Conservation (phyloP, 2,329 filamentous ascomycete species). For the Anthostomella pinea region DNA sequence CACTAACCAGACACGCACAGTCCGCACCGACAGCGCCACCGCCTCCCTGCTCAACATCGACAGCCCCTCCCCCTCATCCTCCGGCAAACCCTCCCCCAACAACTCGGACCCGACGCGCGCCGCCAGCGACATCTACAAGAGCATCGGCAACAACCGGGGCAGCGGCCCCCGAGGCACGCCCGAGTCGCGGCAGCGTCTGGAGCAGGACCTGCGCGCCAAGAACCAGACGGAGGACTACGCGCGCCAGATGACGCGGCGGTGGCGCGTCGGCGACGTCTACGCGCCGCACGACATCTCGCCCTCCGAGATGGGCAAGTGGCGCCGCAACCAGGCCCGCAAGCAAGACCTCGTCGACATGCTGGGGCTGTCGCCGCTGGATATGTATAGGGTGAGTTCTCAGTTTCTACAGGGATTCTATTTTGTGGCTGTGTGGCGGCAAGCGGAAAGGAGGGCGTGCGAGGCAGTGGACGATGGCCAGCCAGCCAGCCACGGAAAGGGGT, state of each 20-base stretch:
- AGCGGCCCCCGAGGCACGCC: background rate
- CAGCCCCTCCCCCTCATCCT: background rate
- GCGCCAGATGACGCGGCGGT: constrained; percentile 66
- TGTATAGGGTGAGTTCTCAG: constrained; percentile 73
- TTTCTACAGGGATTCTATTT: constrained; percentile 4
- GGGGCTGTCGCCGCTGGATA: constrained; percentile 73
- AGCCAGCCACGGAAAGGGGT: too few relatives aligned
- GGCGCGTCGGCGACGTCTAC: constrained; percentile 80
- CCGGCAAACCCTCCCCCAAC: background rate
- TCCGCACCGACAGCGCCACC: constrained; percentile 17
- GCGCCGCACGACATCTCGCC: constrained; percentile 81
- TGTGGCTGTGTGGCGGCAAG: background rate
- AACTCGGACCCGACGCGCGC: constrained; percentile 11
- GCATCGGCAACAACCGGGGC: constrained; percentile 6
- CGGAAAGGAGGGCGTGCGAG: too few relatives aligned
- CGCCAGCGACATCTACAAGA: constrained; percentile 16
- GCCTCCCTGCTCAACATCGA: constrained; percentile 26
- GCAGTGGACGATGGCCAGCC: too few relatives aligned
- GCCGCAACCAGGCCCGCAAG: constrained; percentile 49
- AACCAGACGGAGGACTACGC: constrained; percentile 52
- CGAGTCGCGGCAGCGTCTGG: constrained; percentile 24
- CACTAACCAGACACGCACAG: constrained; percentile 7
- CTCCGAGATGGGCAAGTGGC: constrained; percentile 80
- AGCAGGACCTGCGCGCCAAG: constrained; percentile 38
- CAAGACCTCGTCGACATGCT: constrained; percentile 77